Evolutionary conservation across 106 monocot species (phyloP), one percentile per base, ranked within the genome.

Genomic region (Dendrobium catenatum): DNA sequence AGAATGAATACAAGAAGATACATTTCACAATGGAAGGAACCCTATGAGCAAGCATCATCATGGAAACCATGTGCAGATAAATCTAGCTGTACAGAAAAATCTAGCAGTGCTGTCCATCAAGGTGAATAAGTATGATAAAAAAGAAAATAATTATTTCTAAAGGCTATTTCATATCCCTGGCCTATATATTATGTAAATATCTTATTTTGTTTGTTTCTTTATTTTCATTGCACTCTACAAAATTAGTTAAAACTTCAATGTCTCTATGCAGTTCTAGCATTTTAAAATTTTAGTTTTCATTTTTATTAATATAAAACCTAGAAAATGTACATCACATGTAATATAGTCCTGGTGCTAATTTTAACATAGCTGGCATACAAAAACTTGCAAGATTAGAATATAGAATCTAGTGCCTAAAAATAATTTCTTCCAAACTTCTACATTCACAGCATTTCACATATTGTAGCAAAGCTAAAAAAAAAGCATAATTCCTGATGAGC

Each of bases 21-120:
- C 78, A 55, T 84, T 85, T 70, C 68, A 48, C 76, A 79, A 37
- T 90, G 87, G 89, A 84, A 92, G 80, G 89, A 90, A 18, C 87
- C 89, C 51, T 76, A 80, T 48, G 76, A 72, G 40, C 86, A 81
- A 77, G 72, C 84, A 56, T 76, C 83, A 37, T 78, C 47, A 77
- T 92, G 92, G 92, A 88, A 72, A 83, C 92, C 92, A 82, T 92
- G 92, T 88, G 87, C 89, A 77, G 81, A 89, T 24, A 86, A 82
- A 51, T 49, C 22, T 74, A 72, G 41, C 26, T 80, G 92, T 88
- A 86, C 89, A 77, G 81, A 89, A 19, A 86, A 82, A 51, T 49
- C 22, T 76, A 73, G 42, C 22, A 82, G 79, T 80, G 48, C 40
- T 61, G 19, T 72, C 77, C 51, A 78, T 51, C 85, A 86, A 86